phyloP scores from a whole-genome alignment of 2,329 filamentous ascomycete genomes.

The Emergomyces pasteurianus region DNA sequence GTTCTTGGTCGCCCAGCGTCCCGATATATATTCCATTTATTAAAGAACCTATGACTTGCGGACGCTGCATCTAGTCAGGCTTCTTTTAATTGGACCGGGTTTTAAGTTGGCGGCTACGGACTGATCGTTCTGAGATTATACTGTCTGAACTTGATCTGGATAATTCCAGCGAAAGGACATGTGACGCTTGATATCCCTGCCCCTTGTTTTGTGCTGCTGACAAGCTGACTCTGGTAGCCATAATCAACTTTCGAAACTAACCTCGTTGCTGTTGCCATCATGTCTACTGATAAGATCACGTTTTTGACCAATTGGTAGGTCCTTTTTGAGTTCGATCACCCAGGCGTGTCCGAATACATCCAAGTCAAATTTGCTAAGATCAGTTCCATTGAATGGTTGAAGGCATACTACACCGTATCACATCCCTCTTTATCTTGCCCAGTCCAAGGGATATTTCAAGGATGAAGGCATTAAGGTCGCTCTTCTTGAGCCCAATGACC shows the following conservation, averaged over 20 bases:
- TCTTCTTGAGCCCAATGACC: constrained; percentile 65
- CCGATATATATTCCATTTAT: neutral
- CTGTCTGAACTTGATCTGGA: constrained; percentile 75
- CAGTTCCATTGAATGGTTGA: constrained; percentile 8
- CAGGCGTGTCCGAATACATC: neutral
- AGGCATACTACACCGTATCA: constrained; percentile 78
- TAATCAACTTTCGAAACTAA: constrained; percentile 15
- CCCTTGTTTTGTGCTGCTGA: constrained; percentile 18
- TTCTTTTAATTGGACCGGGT: neutral
- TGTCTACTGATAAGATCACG: constrained; percentile 76
- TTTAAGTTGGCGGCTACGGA: neutral
- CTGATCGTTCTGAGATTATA: constrained; percentile 57
- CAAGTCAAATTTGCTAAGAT: neutral
- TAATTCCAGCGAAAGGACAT: constrained; percentile 83
- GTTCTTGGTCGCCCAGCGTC: constrained; percentile 7
- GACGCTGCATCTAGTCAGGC: neutral
- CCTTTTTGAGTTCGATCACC: neutral
- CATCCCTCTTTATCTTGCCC: constrained; percentile 63
- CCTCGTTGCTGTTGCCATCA: constrained; percentile 38
- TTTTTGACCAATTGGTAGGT: constrained; percentile 72
- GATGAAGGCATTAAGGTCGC: constrained; percentile 68
- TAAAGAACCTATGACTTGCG: neutral
- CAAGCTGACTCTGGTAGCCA: constrained; percentile 18
- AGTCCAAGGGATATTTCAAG: constrained; percentile 61
- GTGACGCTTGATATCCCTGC: constrained; percentile 49